These are phyloP conservation scores for Coprinopsis strossmayeri DNA, from an alignment of 768 basidiomycete species.

Conservation along the genomic window DNA sequence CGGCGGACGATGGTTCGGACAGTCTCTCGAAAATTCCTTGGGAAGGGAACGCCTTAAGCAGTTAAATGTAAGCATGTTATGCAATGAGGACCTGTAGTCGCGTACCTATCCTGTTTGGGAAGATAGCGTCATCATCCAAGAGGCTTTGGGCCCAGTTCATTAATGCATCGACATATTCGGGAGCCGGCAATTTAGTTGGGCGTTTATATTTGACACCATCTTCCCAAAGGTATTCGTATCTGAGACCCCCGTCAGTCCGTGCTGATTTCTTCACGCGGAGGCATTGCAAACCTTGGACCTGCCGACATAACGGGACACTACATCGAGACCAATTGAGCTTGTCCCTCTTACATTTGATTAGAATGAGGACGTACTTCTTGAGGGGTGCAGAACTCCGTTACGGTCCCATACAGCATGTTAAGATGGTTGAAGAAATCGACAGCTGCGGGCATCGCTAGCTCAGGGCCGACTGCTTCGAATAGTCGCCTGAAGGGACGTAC, in stretches of 20 bases:
- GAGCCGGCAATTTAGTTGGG: conserved; percentile 90
- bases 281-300: conserved; percentile 62
- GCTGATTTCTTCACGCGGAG: conserved; percentile 18
- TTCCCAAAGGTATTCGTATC: conserved; percentile 95
- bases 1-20: conserved; percentile 89
- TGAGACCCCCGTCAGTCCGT: conserved; percentile 21
- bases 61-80: not conserved
- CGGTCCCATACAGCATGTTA: conserved; percentile 98
- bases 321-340: conserved; percentile 1
- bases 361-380: conserved; percentile 59
- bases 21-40: conserved; percentile 82
- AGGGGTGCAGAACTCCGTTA: conserved; percentile 95
- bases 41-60: conserved; percentile 76
- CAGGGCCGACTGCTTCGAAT: not conserved
- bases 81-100: not conserved
- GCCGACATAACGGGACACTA: conserved; percentile 97
- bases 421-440: conserved; percentile 99
- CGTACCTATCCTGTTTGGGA: conserved; percentile 92
- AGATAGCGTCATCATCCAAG: conserved; percentile 86
- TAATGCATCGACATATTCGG: conserved; percentile 93
- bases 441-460: conserved; percentile 37
- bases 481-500: conserved; percentile 35
- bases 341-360: not conserved
- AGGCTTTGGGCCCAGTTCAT: conserved; percentile 98
- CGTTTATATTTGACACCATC: conserved; percentile 82